A percentile compares a stretch with the other conserved stretches of the same genome.
These are phyloP conservation scores for Neonectria punicea DNA, from an alignment of 2,329 filamentous ascomycete species.

Conservation along the genomic window DNA sequence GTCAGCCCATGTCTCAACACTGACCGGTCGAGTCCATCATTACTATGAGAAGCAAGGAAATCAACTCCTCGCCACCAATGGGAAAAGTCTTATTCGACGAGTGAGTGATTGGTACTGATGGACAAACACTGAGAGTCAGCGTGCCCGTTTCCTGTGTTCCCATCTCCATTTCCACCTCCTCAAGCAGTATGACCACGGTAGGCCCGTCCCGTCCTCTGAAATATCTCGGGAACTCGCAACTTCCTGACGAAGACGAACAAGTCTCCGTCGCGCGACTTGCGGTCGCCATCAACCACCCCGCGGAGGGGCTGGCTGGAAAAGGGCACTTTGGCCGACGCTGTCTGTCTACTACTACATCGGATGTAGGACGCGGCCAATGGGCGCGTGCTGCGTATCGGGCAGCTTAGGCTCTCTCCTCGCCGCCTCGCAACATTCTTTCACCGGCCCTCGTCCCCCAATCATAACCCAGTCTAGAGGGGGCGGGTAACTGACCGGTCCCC, in stretches of 20 bases:
- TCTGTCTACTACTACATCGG: slow-evolving; percentile 17
- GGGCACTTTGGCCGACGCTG: slow-evolving; percentile 23
- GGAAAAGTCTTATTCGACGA: slow-evolving; percentile 13
- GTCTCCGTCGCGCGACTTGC: slow-evolving; percentile 20
- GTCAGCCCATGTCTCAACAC: slow-evolving; percentile 18
- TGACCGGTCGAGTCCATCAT: slow-evolving; percentile 29
- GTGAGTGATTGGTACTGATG: slow-evolving; percentile 15
- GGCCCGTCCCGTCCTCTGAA: slow-evolving; percentile 5
- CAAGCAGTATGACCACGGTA: slow-evolving; percentile 9
- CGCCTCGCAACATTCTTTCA: slow-evolving; percentile 33
- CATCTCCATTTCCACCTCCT: not conserved
- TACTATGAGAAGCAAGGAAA: slow-evolving; percentile 18
- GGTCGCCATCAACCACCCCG: slow-evolving; percentile 24
- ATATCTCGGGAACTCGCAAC: slow-evolving; percentile 17
- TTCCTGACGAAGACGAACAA: slow-evolving; percentile 6
- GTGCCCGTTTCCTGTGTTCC: not conserved
- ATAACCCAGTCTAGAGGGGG: slow-evolving; percentile 30
- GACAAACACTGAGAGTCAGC: not conserved
- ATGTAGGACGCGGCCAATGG: slow-evolving; percentile 30
- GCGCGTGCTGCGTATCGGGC: slow-evolving; percentile 30
- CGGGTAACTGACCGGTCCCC: slow-evolving; percentile 26
- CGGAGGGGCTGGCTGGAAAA: slow-evolving; percentile 24
- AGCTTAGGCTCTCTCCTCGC: slow-evolving; percentile 32
- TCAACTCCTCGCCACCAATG: slow-evolving; percentile 17
- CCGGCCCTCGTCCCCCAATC: slow-evolving; percentile 37